Conservation (phyloP, 306 rosid species). For the Inga laurina region DNA sequence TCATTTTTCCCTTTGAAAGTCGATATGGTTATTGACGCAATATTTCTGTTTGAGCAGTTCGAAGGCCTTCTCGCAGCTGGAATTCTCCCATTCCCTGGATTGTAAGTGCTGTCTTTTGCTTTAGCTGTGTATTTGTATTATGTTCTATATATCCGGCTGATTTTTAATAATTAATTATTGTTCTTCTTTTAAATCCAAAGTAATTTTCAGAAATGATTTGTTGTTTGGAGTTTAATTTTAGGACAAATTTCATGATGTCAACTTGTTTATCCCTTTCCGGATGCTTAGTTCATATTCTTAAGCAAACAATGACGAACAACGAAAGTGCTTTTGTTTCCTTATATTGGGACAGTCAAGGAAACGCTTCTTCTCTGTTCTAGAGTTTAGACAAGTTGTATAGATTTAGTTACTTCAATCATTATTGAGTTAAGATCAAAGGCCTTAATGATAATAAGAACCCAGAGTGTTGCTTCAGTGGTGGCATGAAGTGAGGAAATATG, state of each 20-base stretch:
- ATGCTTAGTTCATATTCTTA: not conserved
- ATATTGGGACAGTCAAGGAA: not conserved
- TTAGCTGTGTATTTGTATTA: not conserved
- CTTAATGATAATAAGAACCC: not conserved
- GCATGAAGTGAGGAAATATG: not conserved
- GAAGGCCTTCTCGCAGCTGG: conserved; percentile 91
- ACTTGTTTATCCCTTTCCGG: not conserved
- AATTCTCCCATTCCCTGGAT: conserved; percentile 82
- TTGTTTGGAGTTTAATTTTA: not conserved
- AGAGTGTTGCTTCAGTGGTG: not conserved
- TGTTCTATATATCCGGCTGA: not conserved
- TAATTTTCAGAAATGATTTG: not conserved
- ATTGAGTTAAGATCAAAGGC: not conserved
- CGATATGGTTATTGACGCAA: not conserved
- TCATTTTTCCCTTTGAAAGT: not conserved
- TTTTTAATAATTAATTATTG: not conserved
- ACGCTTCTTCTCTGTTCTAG: not conserved
- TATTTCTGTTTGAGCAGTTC: conserved; percentile 56
- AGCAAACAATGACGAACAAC: not conserved
- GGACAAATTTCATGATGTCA: not conserved
- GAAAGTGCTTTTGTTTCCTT: not conserved
- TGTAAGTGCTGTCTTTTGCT: conserved; percentile 56
- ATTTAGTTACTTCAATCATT: not conserved
- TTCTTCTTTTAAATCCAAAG: not conserved
- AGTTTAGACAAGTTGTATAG: not conserved